Base-by-base conservation (phyloP, 2,329 filamentous ascomycete species). In the Arthroderma sp. region DNA sequence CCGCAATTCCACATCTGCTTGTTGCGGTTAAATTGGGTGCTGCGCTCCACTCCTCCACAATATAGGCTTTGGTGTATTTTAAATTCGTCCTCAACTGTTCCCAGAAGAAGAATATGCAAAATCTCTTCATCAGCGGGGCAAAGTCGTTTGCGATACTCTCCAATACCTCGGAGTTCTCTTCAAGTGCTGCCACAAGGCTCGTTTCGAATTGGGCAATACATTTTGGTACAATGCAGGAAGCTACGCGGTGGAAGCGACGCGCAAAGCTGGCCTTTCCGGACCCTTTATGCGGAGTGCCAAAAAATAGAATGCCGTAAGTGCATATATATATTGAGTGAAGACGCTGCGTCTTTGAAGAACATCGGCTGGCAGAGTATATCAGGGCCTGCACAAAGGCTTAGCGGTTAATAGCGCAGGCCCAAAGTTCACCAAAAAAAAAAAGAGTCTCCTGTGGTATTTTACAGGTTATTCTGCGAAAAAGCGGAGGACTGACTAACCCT, bases 171-270 rank as follows among this genome's bases (percentile, higher is more conserved):
- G 63, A 67, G 11, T 61, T 66, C 45, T 67, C 65, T 47, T 71
- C 64, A 10, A 80, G 60, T 1, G 73, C 74, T 53, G 66, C 69
- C 5, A 77, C 64, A 32, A 81, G 59, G 0, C 72, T 71, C 6
- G 73, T 50, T 31, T 61, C 53, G 29, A 55, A 52, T 15, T 56
- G 44, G 2, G 54, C 22, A 8, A 57, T 47, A 15, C 43, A 47
- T 30, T 50, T 60, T 30, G 61, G 59, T 8, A 61, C 27, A 9
- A 51, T 33, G 29, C 59, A 40, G 22, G 53, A 51, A n/a, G 50
- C 55, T 3, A 62, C 46, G 44, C 60, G 61, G 42, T 55, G 54
- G 27, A 62, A 41, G 29, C 27, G 52, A 9, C 37, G 8, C 5
- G 54, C 38, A 15, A 57, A 47, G 15, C 49, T 49, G 29, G 62